Evolutionary conservation across 345 rosid species (phyloP), one percentile per base, ranked within the genome.

Genomic region (Brassica carinata): DNA sequence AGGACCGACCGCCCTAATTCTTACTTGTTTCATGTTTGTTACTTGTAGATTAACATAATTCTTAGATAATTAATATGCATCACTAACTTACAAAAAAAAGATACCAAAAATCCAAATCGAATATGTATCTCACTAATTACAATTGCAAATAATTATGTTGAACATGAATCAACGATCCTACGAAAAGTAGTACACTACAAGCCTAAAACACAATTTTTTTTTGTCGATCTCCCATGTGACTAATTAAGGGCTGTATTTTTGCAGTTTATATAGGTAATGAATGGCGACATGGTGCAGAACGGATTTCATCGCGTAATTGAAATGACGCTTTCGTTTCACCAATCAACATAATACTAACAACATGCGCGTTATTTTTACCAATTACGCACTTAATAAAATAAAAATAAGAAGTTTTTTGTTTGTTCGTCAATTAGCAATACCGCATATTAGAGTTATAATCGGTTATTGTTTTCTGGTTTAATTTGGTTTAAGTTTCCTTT

Each of bases 191-290:
- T 14, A 61, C 48, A 65, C 48, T 33, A 7, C 43, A 64, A 33
- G 18, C 2, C n/a, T 9, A 67, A 66, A 55, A 36, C n/a, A 9
- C 14, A n/a, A 18, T 59, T 11, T 18, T 5, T 19, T 38, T 0
- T 67, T 11, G 57, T 43, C 72, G 19, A 7, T 27, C 23, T 14
- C 38, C n/a, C 73, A 69, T 48, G 73, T 69, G 73, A 69, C 38
- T 69, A 3, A 3, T 14, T 23, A 43, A 69, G 61, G 61, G 27
- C 2, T 43, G 55, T 51, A 51, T 51, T 4, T 3, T 14, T 51
- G 58, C 58, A 51, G 58, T 51, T 51, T 51, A 51, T 51, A 23
- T 23, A 34, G 40, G 53, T 45, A 40, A 40, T 40, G 48, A 40
- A 40, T 40, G 48, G 13, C 13, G 48, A 40, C 13, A 2, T 40